Conservation (phyloP, 1,139 yeast genomes). For the Nakaseomyces bracarensis region DNA sequence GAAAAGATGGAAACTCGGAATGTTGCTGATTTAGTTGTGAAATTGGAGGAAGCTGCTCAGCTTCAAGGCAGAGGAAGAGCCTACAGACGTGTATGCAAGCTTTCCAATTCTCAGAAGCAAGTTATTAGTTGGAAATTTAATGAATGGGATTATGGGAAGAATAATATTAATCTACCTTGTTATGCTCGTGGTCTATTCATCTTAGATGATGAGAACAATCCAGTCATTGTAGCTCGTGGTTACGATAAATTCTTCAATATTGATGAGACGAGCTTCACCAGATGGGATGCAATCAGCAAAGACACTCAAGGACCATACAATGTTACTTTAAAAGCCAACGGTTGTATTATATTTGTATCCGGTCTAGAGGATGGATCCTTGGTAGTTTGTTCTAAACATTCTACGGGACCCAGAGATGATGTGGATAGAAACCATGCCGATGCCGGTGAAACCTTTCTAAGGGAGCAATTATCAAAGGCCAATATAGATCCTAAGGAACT, state of each 20-base stretch:
- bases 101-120: conserved; percentile 26
- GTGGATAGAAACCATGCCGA: conserved; percentile 60
- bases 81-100: conserved; percentile 29
- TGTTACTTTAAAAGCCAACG: conserved; percentile 81
- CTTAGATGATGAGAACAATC: conserved; percentile 29
- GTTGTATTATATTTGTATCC: conserved; percentile 80
- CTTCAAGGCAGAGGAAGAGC: conserved; percentile 35
- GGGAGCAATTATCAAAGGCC: conserved; percentile 40
- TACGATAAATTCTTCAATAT: conserved; percentile 91
- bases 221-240: conserved; percentile 65
- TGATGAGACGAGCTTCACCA: conserved; percentile 52
- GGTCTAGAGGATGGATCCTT: conserved; percentile 67
- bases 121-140: conserved; percentile 67
- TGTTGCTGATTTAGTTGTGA: conserved; percentile 13
- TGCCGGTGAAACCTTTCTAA: conserved; percentile 58
- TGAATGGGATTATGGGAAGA: conserved; percentile 76
- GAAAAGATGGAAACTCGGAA: neutral
- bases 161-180: conserved; percentile 50
- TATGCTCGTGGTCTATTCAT: conserved; percentile 85
- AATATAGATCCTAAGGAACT: conserved; percentile 42
- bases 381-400: conserved; percentile 81
- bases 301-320: conserved; percentile 69
- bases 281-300: conserved; percentile 38
- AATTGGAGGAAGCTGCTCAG: conserved; percentile 28
- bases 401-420: conserved; percentile 62